These are phyloP conservation scores for Vigna reflexopilosa DNA, from an alignment of 306 rosid genomes.

Conservation along the genomic window DNA sequence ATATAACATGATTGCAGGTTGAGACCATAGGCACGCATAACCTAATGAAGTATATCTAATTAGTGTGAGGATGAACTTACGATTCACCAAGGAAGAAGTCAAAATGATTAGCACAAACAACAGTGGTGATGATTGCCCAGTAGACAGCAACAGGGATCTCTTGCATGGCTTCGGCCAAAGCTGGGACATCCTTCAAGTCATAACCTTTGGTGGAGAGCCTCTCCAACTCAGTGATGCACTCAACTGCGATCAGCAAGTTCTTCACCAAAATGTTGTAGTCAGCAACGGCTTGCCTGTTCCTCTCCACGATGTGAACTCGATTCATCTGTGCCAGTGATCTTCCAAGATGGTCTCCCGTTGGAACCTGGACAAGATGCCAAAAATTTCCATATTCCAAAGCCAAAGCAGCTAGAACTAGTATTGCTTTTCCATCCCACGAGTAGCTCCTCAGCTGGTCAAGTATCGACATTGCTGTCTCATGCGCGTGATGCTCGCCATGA, in stretches of 20 bases:
- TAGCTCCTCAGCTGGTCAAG: slow-evolving; percentile 51
- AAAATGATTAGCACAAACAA: slow-evolving; percentile 43
- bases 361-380: slow-evolving; percentile 47
- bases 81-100: slow-evolving; percentile 43
- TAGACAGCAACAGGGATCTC: slow-evolving; percentile 55
- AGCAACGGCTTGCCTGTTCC: slow-evolving; percentile 40
- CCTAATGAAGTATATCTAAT: too few species aligned
- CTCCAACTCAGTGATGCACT: slow-evolving; percentile 62
- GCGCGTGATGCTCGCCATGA: slow-evolving; percentile 48
- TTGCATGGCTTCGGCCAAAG: slow-evolving; percentile 45
- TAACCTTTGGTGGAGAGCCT: slow-evolving; percentile 51
- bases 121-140: slow-evolving; percentile 55
- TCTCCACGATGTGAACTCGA: slow-evolving; percentile 39
- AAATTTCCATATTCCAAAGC: slow-evolving; percentile 51
- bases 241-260: slow-evolving; percentile 52
- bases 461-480: slow-evolving; percentile 48
- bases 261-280: slow-evolving; percentile 43
- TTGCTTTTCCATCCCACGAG: slow-evolving; percentile 78
- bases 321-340: slow-evolving; percentile 50
- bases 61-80: slow-evolving; percentile 34
- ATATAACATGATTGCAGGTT: too few species aligned
- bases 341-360: slow-evolving; percentile 47
- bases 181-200: slow-evolving; percentile 48
- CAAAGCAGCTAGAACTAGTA: slow-evolving; percentile 50
- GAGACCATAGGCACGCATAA: too few species aligned